phyloP scores from a whole-genome alignment of 2,329 filamentous ascomycete species.

The Ophioceras dolichostomum region DNA sequence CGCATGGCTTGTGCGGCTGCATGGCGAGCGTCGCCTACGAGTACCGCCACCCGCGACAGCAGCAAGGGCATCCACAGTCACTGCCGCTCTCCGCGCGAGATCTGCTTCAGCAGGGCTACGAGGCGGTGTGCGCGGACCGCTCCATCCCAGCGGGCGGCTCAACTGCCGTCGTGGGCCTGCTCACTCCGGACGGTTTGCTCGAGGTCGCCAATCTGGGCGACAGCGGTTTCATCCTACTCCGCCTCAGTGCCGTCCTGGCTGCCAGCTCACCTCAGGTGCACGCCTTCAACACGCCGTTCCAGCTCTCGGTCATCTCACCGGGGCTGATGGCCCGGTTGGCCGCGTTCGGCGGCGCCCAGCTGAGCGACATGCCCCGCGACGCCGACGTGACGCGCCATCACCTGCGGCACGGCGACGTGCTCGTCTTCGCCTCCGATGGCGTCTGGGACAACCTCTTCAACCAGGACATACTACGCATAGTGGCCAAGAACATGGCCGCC shows the following conservation, averaged over 20 bases:
- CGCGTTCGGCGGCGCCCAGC: slow-evolving; percentile 69
- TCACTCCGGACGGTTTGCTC: slow-evolving; percentile 57
- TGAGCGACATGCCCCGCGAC: slow-evolving; percentile 75
- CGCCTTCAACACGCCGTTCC: slow-evolving; percentile 94
- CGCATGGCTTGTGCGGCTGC: slow-evolving; percentile 83
- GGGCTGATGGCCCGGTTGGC: slow-evolving; percentile 67
- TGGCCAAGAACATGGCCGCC: slow-evolving; percentile 63
- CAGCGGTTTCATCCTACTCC: slow-evolving; percentile 81
- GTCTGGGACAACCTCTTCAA: slow-evolving; percentile 93
- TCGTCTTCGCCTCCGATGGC: slow-evolving; percentile 90
- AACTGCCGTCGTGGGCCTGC: slow-evolving; percentile 81
- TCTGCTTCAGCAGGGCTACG: slow-evolving; percentile 75
- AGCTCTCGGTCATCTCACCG: slow-evolving; percentile 78
- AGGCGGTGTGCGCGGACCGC: slow-evolving; percentile 63
- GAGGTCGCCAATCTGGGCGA: slow-evolving; percentile 93
- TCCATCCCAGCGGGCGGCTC: slow-evolving; percentile 73
- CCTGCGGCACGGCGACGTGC: slow-evolving; percentile 79
- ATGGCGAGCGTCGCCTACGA: slow-evolving; percentile 70
- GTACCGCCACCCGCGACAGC: slow-evolving; percentile 26
- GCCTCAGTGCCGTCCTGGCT: slow-evolving; percentile 73
- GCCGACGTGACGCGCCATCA: slow-evolving; percentile 66
- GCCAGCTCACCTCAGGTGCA: slow-evolving; percentile 84
- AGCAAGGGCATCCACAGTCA: too few relatives aligned
- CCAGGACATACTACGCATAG: slow-evolving; percentile 73
- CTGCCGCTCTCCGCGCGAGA: slow-evolving; percentile 44